Base-by-base conservation (phyloP, 345 rosid species). In the Gossypium ekmanianum region DNA sequence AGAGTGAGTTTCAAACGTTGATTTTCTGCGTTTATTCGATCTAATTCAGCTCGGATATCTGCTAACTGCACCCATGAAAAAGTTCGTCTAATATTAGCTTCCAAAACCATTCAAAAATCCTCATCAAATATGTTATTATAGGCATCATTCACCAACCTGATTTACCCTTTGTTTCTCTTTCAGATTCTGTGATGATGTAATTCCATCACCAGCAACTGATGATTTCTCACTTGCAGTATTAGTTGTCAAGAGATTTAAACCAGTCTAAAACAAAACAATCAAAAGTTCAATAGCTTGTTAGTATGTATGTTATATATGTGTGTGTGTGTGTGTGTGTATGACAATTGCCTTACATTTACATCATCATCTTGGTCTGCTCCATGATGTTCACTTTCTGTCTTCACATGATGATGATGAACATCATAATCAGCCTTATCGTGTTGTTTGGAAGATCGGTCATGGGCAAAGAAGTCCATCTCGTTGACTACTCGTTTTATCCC, bases 11-110 rank as follows among this genome's bases (percentile, higher is more conserved):
- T 87, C 22, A 89, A 71, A 17, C 74, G 80, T 67, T 79, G 88
- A 78, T 89, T 89, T 64, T 87, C 91, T 16, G 20, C 24, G 63
- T 78, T 86, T 87, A 87, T 76, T 57, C 69, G 68, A 26, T 80
- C 81, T 45, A 89, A 74, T 81, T 87, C 88, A 27, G 78, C 77
- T 74, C 81, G 82, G 27, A 83, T 50, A 18, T 78, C 77, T 29
- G 76, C 85, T 68, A 85, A 54, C 86, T 83, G 81, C 69, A 72
- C 17, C 83, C 83, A 75, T 24, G 9, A 48, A 26, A 26, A 68
- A 26, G 11, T 4, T 50, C 1, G 26, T 16, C 41, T 1, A 27
- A 13, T 7, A 24, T 68, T 9, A 69, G 13, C 61, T 27, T 69
- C 73, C 26, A 34, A 69, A 68, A 44, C 7, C 18, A 48, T 47